Evolutionary conservation across 441 rosid species (phyloP), one percentile per base, ranked within the genome.

Genomic region (Corymbia citriodora): DNA sequence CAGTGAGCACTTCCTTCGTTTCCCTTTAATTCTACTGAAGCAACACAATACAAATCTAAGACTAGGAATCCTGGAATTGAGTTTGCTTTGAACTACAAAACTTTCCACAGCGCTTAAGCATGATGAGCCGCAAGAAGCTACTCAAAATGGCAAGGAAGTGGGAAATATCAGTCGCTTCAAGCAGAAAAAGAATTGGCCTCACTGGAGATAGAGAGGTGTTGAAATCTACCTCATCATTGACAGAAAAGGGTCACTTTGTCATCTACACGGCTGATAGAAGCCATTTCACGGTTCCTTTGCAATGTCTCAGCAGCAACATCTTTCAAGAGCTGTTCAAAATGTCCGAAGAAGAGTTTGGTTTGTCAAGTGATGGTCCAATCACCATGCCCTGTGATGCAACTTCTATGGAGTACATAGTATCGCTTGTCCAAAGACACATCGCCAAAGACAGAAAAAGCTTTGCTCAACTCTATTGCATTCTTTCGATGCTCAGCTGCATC

Each of bases 281-380:
- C n/a, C 92, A 89, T n/a, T 92, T 92, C 74, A 74, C 89, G 79
- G 45, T 93, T 68, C 93, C 95, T 15, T 86, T 92, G 45, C 57
- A 29, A 9, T 93, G 86, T 89, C 93, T 94, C 10, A 55, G 59
- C 82, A 91, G 88, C 27, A 25, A 27, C 18, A 86, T 94, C 63
- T 87, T 94, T 45, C 65, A 63, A 36, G 90, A 93, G 90, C 92
- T 96, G 48, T 92, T 95, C 55, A 93, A 88, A 50, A n/a, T 93
- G 82, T 90, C 96, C 4, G 94, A 93, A 85, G 94, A 94, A 33
- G 95, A 92, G 92, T 93, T 92, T 53, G 95, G 96, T 19, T 79
- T 93, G 40, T 18, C 93, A 0, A 88, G 91, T 1, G 85, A 89
- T 55, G 93, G 93, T 23, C 95, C 94, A 54, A 90, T 94, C 61